A percentile compares a stretch with the other conserved stretches of the same genome.
phyloP scores from a whole-genome alignment of 1,284 basidiomycete genomes.

The Xanthoconium separans region DNA sequence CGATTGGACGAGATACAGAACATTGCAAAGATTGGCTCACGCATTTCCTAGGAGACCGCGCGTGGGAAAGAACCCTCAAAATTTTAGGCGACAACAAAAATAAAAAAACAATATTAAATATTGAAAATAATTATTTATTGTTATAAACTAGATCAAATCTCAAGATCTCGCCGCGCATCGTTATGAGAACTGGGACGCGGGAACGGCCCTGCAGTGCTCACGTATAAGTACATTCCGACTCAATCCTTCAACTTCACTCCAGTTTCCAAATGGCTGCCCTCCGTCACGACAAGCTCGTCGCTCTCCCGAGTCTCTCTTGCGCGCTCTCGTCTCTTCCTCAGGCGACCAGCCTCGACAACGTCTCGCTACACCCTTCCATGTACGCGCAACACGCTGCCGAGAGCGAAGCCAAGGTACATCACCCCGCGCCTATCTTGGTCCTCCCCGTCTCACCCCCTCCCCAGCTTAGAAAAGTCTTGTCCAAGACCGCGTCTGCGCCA shows the following conservation, averaged over 20 bases:
- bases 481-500: slow-evolving; percentile 41
- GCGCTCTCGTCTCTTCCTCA: slow-evolving; percentile 65
- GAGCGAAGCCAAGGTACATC: slow-evolving; percentile 68
- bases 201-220: not conserved
- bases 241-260: not conserved
- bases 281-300: slow-evolving; percentile 52
- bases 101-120: not conserved
- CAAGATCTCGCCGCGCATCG: slow-evolving; percentile 26
- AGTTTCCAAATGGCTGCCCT: slow-evolving; percentile 17
- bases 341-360: slow-evolving; percentile 62
- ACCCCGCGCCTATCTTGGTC: not conserved
- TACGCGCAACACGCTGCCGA: slow-evolving; percentile 63
- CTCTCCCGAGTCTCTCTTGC: slow-evolving; percentile 67
- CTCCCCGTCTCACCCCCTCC: slow-evolving; percentile 6
- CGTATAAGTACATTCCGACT: slow-evolving; percentile 20
- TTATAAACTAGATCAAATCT: slow-evolving; percentile 8
- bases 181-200: slow-evolving; percentile 20
- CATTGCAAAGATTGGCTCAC: slow-evolving; percentile 7
- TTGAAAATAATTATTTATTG: not conserved
- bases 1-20: not conserved
- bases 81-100: slow-evolving; percentile 29
- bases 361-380: slow-evolving; percentile 67
- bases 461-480: slow-evolving; percentile 51
- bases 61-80: slow-evolving; percentile 25
- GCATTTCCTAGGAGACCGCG: slow-evolving; percentile 33